Percentiles rank a stretch among this genome's conserved stretches.
Conservation (phyloP, 2,329 filamentous ascomycete genomes). For the Calonectria pauciramosa region DNA sequence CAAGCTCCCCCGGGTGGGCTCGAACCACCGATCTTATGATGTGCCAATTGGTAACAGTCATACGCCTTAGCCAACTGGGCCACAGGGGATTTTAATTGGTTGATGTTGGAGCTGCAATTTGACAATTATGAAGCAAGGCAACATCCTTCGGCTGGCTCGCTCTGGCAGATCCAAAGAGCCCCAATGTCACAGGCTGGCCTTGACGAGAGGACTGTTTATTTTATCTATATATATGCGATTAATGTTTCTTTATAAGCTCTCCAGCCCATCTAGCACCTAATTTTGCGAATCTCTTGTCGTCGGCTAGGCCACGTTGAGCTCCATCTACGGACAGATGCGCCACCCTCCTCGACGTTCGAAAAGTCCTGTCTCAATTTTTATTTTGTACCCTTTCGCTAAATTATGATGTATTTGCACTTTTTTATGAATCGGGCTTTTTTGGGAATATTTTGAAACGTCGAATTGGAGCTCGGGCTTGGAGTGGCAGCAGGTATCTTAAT, state of each 20-base stretch:
- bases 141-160: neutral
- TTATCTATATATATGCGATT: neutral
- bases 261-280: neutral
- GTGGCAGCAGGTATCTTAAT: neutral
- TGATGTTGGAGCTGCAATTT: neutral
- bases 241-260: neutral
- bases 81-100: conserved; percentile 47
- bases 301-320: no score
- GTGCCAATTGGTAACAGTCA: conserved; percentile 62
- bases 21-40: conserved; percentile 25
- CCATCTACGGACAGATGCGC: no score
- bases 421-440: no score
- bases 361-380: no score
- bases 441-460: neutral
- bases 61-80: conserved; percentile 70
- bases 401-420: no score
- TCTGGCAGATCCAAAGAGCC: neutral
- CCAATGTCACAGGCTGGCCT: neutral
- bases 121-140: neutral
- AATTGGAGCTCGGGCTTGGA: neutral
- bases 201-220: neutral
- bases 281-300: neutral
- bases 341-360: no score
- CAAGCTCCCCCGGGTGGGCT: conserved; percentile 21
- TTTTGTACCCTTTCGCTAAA: no score